Percentiles rank a stretch among this genome's conserved stretches.
Evolutionary conservation across 306 rosid genomes (phyloP).

Genomic region (Potentilla sterilis): DNA sequence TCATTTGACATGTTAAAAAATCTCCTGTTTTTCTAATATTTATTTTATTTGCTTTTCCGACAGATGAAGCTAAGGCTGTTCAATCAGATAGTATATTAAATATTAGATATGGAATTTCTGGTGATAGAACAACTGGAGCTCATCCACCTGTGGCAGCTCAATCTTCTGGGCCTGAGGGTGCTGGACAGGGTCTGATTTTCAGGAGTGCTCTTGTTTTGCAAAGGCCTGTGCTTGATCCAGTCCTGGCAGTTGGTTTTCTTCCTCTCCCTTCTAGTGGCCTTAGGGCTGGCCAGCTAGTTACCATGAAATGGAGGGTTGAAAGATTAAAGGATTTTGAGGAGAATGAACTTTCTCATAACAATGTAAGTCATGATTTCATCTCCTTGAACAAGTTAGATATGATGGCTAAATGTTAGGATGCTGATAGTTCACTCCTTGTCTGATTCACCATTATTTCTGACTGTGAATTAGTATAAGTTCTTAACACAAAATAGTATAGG

Average conservation of each 20-base stretch:
- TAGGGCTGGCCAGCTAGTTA: conserved; percentile 84
- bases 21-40: background rate
- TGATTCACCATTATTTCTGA: background rate
- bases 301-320: conserved; percentile 97
- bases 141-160: conserved; percentile 64
- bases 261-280: conserved; percentile 86
- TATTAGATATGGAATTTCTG: conserved; percentile 79
- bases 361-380: conserved; percentile 48
- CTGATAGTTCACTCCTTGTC: background rate
- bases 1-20: background rate
- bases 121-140: conserved; percentile 79
- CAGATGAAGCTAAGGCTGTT: conserved; percentile 48
- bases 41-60: conserved; percentile 1
- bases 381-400: background rate
- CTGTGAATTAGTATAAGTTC: background rate
- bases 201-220: conserved; percentile 76
- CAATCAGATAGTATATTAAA: conserved; percentile 72
- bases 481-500: background rate
- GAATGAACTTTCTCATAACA: conserved; percentile 40
- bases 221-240: conserved; percentile 95
- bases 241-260: conserved; percentile 95
- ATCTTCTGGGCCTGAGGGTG: conserved; percentile 42
- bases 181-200: conserved; percentile 69
- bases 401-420: background rate
- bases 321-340: conserved; percentile 69